Evolutionary conservation across 2,329 filamentous ascomycete genomes (phyloP).

Genomic region (Colletotrichum orbiculare): DNA sequence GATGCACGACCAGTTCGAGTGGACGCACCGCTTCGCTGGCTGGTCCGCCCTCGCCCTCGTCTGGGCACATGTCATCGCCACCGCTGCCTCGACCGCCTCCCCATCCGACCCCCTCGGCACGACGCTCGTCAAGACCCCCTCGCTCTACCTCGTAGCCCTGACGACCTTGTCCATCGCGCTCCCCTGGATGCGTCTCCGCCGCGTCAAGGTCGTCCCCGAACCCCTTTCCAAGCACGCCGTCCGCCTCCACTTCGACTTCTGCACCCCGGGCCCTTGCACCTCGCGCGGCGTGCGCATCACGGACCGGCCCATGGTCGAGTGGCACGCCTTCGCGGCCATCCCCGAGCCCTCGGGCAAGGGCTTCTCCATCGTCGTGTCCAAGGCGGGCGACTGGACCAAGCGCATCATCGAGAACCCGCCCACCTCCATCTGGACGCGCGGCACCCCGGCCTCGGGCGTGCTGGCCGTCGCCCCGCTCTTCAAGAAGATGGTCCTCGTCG

Average conservation of each 20-base stretch:
- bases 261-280: slow-evolving; percentile 59
- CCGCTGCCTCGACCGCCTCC: slow-evolving; percentile 60
- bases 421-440: slow-evolving; percentile 73
- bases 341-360: slow-evolving; percentile 63
- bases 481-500: slow-evolving; percentile 72
- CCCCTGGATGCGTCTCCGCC: slow-evolving; percentile 79
- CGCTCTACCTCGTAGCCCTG: slow-evolving; percentile 74
- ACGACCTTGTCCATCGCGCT: slow-evolving; percentile 75
- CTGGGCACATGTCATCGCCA: slow-evolving; percentile 68
- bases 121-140: slow-evolving; percentile 51
- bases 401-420: slow-evolving; percentile 71
- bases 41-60: slow-evolving; percentile 75
- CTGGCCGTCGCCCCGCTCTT: slow-evolving; percentile 76
- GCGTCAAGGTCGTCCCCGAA: slow-evolving; percentile 74
- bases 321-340: slow-evolving; percentile 82
- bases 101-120: slow-evolving; percentile 48
- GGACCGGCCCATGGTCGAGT: slow-evolving; percentile 73
- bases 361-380: slow-evolving; percentile 78
- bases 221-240: slow-evolving; percentile 78
- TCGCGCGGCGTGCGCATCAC: slow-evolving; percentile 63
- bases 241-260: slow-evolving; percentile 76
- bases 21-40: slow-evolving; percentile 76
- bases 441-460: slow-evolving; percentile 74
- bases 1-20: slow-evolving; percentile 77
- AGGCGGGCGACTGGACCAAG: slow-evolving; percentile 80